Percentiles rank a stretch among this genome's conserved stretches.
Evolutionary conservation across 2,329 filamentous ascomycete genomes (phyloP).

Genomic region (Arthrinium puccinioides): DNA sequence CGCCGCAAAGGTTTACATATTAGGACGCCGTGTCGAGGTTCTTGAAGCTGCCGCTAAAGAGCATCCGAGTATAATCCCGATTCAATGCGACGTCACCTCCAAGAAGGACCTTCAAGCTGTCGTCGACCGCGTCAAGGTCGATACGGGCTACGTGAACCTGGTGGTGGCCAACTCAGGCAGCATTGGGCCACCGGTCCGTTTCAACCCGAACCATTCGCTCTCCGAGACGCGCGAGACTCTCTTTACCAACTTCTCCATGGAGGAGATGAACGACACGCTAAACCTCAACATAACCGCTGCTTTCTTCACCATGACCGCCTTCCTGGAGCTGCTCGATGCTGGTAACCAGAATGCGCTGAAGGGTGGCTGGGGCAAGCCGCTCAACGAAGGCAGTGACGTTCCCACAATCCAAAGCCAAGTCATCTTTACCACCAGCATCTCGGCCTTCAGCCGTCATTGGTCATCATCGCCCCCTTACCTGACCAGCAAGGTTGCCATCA

Average conservation of each 20-base stretch:
- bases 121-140: constrained; percentile 44
- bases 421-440: constrained; percentile 18
- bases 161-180: constrained; percentile 56
- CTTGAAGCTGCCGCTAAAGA: constrained; percentile 39
- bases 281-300: constrained; percentile 57
- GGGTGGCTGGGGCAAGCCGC: constrained; percentile 11
- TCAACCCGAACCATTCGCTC: background rate
- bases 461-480: constrained; percentile 13
- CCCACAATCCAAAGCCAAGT: constrained; percentile 20
- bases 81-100: constrained; percentile 54
- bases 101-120: constrained; percentile 54
- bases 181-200: constrained; percentile 41
- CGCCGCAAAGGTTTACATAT: constrained; percentile 50
- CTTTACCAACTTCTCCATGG: constrained; percentile 27
- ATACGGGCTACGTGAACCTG: constrained; percentile 55
- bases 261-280: constrained; percentile 51
- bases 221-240: background rate
- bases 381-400: constrained; percentile 2
- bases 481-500: constrained; percentile 18
- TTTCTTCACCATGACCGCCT: constrained; percentile 61
- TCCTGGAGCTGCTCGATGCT: constrained; percentile 59
- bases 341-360: constrained; percentile 38
- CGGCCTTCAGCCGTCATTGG: constrained; percentile 12
- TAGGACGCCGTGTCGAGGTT: constrained; percentile 43
- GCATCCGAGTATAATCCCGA: constrained; percentile 24